Conservation (phyloP, 441 rosid genomes). For the Melastoma candidum region DNA sequence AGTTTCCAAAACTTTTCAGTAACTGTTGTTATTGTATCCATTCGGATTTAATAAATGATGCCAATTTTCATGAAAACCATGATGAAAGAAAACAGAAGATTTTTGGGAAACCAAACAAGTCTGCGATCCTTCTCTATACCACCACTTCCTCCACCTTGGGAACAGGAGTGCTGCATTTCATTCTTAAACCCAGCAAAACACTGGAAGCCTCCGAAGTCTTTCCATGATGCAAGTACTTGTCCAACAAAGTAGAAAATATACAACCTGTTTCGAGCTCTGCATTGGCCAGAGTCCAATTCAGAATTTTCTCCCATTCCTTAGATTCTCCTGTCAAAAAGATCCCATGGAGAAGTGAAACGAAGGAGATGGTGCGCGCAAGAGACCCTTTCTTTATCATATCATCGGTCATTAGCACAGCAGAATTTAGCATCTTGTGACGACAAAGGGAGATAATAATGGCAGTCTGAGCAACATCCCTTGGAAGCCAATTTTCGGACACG, state of each 20-base stretch:
- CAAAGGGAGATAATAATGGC: slow-evolving; percentile 51
- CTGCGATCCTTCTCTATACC: neutral
- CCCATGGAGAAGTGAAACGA: slow-evolving; percentile 54
- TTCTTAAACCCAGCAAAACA: slow-evolving; percentile 35
- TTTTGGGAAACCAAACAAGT: too few species aligned
- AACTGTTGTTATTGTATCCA: too few species aligned
- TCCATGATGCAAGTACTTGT: slow-evolving; percentile 30
- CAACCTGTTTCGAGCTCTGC: slow-evolving; percentile 37
- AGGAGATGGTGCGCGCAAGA: slow-evolving; percentile 48
- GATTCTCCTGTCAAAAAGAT: slow-evolving; percentile 49
- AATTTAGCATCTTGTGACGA: slow-evolving; percentile 50
- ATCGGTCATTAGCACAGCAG: slow-evolving; percentile 45
- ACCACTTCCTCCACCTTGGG: slow-evolving; percentile 14
- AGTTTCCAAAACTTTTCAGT: too few species aligned
- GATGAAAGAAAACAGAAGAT: too few species aligned
- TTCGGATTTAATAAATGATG: too few species aligned
- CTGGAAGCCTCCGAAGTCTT: slow-evolving; percentile 34
- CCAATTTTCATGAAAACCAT: too few species aligned
- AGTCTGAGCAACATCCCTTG: slow-evolving; percentile 45
- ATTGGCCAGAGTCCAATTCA: slow-evolving; percentile 31
- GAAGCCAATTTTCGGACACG: slow-evolving; percentile 54
- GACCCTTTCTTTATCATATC: slow-evolving; percentile 47
- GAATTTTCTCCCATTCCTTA: slow-evolving; percentile 39
- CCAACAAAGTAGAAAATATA: slow-evolving; percentile 34
- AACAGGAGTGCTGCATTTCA: slow-evolving; percentile 17